Evolutionary conservation across 2,329 filamentous ascomycete species (phyloP), one percentile per base, ranked within the genome.

Genomic region (Cytospora schulzeri): DNA sequence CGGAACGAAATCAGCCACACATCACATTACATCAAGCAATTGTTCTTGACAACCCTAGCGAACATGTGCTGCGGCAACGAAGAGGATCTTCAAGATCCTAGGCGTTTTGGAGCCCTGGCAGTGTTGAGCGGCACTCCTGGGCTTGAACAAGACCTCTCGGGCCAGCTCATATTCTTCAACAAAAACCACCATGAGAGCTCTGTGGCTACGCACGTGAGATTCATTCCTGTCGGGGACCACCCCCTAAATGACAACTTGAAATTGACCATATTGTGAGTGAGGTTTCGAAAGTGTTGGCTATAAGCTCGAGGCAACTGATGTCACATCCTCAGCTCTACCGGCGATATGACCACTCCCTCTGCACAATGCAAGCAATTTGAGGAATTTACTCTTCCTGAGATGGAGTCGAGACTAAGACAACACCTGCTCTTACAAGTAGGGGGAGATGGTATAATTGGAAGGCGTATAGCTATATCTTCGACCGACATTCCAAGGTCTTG

Each of bases 401-500:
- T 56, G 24, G 50, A 63, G 45, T 56, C 60, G 17, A 56, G 52
- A 19, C 48, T 67, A 22, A 31, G 26, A n/a, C 60, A 61, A 15
- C 12, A 57, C 29, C 61, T 67, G 12, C 57, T 58, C 12, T 57
- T 67, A 12, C 54, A 60, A 17, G 66, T 66, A 11, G 64, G 60
- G 24, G 61, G 57, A 8, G 15, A 57, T 31, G 66, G 66, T 2
- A 60, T 67, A 22, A 67, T 67, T 15, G 66, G 64, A n/a, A 58
- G 64, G n/a, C 64, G 66, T 8, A 48, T 67, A 56, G 45, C 64
- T 26, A 57, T 67, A 19, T 57, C 53, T n/a, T 59, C 52, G 19
- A 8, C 28, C 15, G 51, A 26, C 15, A 26, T 51, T 15, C 24
- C 55, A 9, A 24, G 26, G 26, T 38, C 19, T 9, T 41, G 50